Base-by-base conservation (phyloP, 1,139 yeast species). In the Suhomyces yuchorum region DNA sequence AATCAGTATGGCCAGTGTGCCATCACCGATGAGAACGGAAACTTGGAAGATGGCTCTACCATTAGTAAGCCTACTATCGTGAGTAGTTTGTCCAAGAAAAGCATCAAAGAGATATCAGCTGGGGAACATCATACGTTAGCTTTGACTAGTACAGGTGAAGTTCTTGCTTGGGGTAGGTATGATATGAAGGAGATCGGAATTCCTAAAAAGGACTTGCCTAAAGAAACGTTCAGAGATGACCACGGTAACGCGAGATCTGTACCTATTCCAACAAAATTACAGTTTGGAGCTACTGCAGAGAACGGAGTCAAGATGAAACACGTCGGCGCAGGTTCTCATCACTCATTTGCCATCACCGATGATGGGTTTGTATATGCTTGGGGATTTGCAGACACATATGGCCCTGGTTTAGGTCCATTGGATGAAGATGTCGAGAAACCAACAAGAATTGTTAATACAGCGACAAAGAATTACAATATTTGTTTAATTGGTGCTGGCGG, bases 311-410 rank as follows among this genome's bases (percentile, higher is more conserved):
- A 78, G 39, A 77, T 87, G 59, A 85, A 82, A 60, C 66, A 77
- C 6, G 74, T 92, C 40, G 87, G 95, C 5, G 82, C 86, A 42
- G 99, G 99, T 0, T 86, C 96, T 0, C 98, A 93, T 60, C 99
- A 93, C 65, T 87, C 96, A 0, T 70, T 93, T 52, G 97, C 97
- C 1, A 78, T 92, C 4, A 83, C 95, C 8, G 81, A 76, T 32
- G 92, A 89, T 57, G 99, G 99, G 5, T 72, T 87, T 49, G 88
- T 84, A 0, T 93, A 85, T 71, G 81, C 97, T 1, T 93, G 99
- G 99, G 99, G 99, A 1, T 93, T 92, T 64, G 97, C 95, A 42
- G 98, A 92, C 56, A 91, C 97, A 0, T 93, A 89, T 65, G 99
- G 96, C 19, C 85, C 93, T 30, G 99, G 99, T 4, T 83, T 91